Percentiles rank a stretch among this genome's conserved stretches.
Evolutionary conservation across 768 basidiomycete species (phyloP).

Genomic region (Pleurotus sapidus): DNA sequence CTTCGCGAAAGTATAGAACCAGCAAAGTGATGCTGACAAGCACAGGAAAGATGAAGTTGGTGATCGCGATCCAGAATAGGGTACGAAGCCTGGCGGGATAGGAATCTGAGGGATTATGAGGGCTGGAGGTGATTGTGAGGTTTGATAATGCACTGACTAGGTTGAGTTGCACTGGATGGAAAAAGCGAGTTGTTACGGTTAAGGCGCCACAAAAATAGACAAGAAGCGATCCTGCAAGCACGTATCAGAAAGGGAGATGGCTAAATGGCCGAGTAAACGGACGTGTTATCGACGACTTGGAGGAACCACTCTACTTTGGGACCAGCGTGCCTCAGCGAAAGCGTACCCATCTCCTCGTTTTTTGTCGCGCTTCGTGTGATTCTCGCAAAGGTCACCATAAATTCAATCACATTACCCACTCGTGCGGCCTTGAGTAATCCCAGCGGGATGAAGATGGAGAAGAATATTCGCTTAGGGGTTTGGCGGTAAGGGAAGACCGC

Average conservation of each 20-base stretch:
- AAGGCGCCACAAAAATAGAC: slow-evolving; percentile 16
- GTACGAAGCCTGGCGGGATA: slow-evolving; percentile 12
- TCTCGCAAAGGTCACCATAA: slow-evolving; percentile 8
- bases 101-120: slow-evolving; percentile 8
- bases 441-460: slow-evolving; percentile 15
- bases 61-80: slow-evolving; percentile 23
- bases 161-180: neutral
- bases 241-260: neutral
- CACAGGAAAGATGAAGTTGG: slow-evolving; percentile 26
- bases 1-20: slow-evolving; percentile 7
- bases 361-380: neutral
- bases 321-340: slow-evolving; percentile 1
- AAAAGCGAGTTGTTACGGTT: neutral
- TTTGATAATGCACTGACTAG: too few relatives aligned
- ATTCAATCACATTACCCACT: slow-evolving; percentile 12
- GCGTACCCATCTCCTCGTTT: neutral
- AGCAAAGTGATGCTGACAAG: slow-evolving; percentile 21
- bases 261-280: slow-evolving; percentile 2
- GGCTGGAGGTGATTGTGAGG: neutral
- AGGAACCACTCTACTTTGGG: slow-evolving; percentile 18
- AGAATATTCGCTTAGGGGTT: slow-evolving; percentile 5
- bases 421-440: slow-evolving; percentile 17
- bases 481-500: slow-evolving; percentile 16
- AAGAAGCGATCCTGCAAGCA: slow-evolving; percentile 11
- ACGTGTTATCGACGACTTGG: slow-evolving; percentile 16